These are phyloP conservation scores for Claviceps quebecensis DNA, from an alignment of 2,329 filamentous ascomycete species.

Conservation along the genomic window DNA sequence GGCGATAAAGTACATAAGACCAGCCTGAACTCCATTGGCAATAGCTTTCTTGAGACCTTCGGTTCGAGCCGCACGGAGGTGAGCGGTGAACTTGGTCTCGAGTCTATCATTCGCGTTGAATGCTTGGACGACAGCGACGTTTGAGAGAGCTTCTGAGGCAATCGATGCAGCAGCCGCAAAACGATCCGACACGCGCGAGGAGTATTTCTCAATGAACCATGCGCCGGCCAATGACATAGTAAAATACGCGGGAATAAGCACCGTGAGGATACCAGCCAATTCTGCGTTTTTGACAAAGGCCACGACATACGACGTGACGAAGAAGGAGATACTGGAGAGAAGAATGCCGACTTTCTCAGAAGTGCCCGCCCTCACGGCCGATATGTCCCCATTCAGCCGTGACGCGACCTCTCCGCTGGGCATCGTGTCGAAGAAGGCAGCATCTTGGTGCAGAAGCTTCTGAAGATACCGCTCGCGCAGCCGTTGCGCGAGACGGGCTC, in stretches of 20 bases:
- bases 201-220: constrained; percentile 33
- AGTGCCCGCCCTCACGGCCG: constrained; percentile 44
- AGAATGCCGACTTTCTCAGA: constrained; percentile 48
- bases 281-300: constrained; percentile 34
- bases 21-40: constrained; percentile 40
- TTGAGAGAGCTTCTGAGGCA: constrained; percentile 39
- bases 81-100: constrained; percentile 24
- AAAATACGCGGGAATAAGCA: constrained; percentile 40
- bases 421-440: constrained; percentile 41
- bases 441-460: constrained; percentile 40
- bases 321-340: constrained; percentile 36
- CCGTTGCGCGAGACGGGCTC: constrained; percentile 41
- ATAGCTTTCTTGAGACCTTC: constrained; percentile 42
- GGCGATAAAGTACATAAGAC: constrained; percentile 52
- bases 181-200: constrained; percentile 27
- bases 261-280: constrained; percentile 43
- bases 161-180: constrained; percentile 38
- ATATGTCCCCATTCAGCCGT: constrained; percentile 43
- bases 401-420: constrained; percentile 42
- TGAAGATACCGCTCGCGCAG: constrained; percentile 41
- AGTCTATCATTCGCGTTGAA: constrained; percentile 38
- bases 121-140: constrained; percentile 25
- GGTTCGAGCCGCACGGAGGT: constrained; percentile 29
- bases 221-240: constrained; percentile 38
- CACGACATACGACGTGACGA: constrained; percentile 34